Evolutionary conservation across 2,329 filamentous ascomycete genomes (phyloP).

Genomic region (Leptographium galeiforme): DNA sequence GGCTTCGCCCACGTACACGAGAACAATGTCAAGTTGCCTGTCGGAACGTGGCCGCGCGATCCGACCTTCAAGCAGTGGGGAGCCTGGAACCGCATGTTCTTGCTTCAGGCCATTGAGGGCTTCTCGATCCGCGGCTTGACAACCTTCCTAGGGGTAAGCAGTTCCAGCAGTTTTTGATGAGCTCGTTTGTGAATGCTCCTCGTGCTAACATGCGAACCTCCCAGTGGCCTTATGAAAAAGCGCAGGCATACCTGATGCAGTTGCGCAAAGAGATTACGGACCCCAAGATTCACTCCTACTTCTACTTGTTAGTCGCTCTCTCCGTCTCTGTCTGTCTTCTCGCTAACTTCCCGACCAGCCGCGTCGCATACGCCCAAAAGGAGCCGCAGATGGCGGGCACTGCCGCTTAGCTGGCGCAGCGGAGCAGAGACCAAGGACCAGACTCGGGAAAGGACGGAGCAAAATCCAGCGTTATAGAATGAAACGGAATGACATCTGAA

Average conservation of each 20-base stretch:
- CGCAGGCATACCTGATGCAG: conserved; percentile 33
- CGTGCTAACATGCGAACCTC: background rate
- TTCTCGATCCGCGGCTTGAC: conserved; percentile 39
- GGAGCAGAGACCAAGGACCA: too few relatives aligned
- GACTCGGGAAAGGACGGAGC: too few relatives aligned
- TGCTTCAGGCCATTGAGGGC: conserved; percentile 35
- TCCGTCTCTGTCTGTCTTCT: too few relatives aligned
- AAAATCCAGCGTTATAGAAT: too few relatives aligned
- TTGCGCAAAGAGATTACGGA: conserved; percentile 21
- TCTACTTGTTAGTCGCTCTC: conserved; percentile 4
- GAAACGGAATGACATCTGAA: too few relatives aligned
- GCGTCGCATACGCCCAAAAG: too few relatives aligned
- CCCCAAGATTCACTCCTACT: conserved; percentile 6
- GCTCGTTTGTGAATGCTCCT: background rate
- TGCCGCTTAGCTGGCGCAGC: too few relatives aligned
- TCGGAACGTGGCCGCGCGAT: conserved; percentile 41
- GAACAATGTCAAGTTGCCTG: conserved; percentile 35
- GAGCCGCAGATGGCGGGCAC: too few relatives aligned
- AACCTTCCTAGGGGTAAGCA: conserved; percentile 24
- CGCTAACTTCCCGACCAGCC: too few relatives aligned
- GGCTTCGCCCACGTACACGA: conserved; percentile 31
- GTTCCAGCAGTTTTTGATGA: too few relatives aligned
- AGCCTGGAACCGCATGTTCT: conserved; percentile 35
- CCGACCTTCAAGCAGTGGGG: conserved; percentile 37
- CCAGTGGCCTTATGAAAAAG: conserved; percentile 31